Evolutionary conservation across 257 asterid species (phyloP), one percentile per base, ranked within the genome.

Genomic region (Pogostemon cablin): DNA sequence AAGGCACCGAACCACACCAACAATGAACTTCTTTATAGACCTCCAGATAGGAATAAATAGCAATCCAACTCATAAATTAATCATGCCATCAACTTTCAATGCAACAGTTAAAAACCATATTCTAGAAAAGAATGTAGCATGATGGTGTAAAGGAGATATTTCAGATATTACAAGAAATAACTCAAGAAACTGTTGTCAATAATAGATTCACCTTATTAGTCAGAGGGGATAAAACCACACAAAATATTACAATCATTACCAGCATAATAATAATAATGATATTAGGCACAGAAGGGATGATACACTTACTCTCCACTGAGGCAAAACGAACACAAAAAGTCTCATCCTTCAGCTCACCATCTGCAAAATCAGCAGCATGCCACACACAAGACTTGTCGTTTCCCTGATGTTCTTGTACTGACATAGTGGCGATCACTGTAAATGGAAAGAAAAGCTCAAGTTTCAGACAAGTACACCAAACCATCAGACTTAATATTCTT

Each of bases 311-410:
- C 82, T 90, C 96, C 44, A 92, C 75, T 2, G 93, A 85, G 25
- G 91, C 74, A 79, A 92, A 90, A n/a, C 95, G 87, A 49, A 92
- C 85, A 57, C 85, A 77, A 74, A 92, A 92, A 0, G 87, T 82
- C 87, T 90, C 98, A 3, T 90, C 87, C 82, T 92, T 92, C 53
- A 90, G 61, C 77, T 92, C 97, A 52, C 93, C 97, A 81, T 86
- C 96, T 48, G 98, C 82, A 84, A 83, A 92, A 78, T 90, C 96
- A 77, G 88, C 61, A 66, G 96, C 98, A 71, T 88, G 95, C 97
- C 96, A 92, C 75, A 88, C 91, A 64, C 96, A 92, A 0, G 96
- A 90, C 77, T 90, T 90, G 25, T 90, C 96, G 65, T 86, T 88
- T 64, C 96, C 96, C 6, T 86, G 92, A 79, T 88, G 96, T 78